Evolutionary conservation across 2,329 filamentous ascomycete species (phyloP), one percentile per base, ranked within the genome.

Genomic region (Trichoderma harzianum): DNA sequence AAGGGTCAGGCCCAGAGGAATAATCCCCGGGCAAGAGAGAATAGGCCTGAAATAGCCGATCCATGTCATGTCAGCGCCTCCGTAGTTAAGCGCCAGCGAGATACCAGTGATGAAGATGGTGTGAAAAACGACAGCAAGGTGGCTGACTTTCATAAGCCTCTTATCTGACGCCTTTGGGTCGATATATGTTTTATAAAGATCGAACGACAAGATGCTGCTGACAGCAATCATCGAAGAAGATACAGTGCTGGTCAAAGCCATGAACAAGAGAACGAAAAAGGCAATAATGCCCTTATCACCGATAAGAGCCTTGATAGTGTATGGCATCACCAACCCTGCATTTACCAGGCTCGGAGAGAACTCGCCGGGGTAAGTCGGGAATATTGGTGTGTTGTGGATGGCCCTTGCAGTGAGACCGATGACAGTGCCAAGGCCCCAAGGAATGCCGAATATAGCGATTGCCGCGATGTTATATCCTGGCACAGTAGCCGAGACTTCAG

Each of bases 41-140:
- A 70, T 70, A n/a, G 68, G 68, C 34, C 68, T 70, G 53, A 70
- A 64, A 34, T 70, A 70, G 43, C 68, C 68, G n/a, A 70, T 70
- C 68, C 68, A 70, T 30, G 68, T 70, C 68, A 70, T 70, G 30
- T 70, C 30, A 36, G 68, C 68, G 14, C 68, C 68, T 24, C 68
- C 68, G 21, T 70, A 70, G 47, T 70, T 70, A n/a, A 70, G 68
- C 32, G 68, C 68, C 47, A 70, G 16, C 11, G 68, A 70, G 43
- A 70, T 70, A 24, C 68, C 68, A 12, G 60, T 64, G n/a, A 70
- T 70, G n/a, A 70, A 70, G 18, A 70, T 64, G 11, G 68, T 55
- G 30, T 70, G 68, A 14, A 64, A 64, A 18, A 70, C 32, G 18
- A 70, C 68, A 18, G 68, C 68, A 26, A 70, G 43, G 8, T 70